A percentile compares a stretch with the other conserved stretches of the same genome.
These are phyloP conservation scores for Silene uniflora DNA, from an alignment of 148 eudicot genomes.

Conservation along the genomic window DNA sequence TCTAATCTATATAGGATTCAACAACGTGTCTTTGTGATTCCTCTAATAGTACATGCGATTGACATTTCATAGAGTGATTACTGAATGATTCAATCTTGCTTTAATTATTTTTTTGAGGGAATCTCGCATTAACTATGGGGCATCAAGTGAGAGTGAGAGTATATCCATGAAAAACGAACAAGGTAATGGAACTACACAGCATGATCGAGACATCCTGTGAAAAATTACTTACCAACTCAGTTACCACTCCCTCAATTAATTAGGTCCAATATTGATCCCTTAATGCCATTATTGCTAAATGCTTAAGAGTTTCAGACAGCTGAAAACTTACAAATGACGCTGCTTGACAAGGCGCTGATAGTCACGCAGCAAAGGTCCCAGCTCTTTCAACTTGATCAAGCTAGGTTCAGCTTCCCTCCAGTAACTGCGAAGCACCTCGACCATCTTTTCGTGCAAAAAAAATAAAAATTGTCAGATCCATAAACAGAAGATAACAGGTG, in stretches of 20 bases:
- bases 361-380: slow-evolving; percentile 83
- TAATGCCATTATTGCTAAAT: neutral
- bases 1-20: neutral
- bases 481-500: neutral
- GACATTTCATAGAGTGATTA: neutral
- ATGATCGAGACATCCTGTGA: neutral
- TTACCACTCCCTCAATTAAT: neutral
- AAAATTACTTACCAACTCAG: neutral
- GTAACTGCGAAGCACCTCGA: slow-evolving; percentile 65
- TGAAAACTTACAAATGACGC: slow-evolving; percentile 49
- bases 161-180: no score
- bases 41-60: neutral
- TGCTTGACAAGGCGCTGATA: slow-evolving; percentile 75
- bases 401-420: slow-evolving; percentile 59
- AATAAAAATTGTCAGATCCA: slow-evolving; percentile 1
- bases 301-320: neutral
- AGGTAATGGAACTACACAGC: no score
- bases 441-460: slow-evolving; percentile 31
- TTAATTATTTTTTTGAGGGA: neutral
- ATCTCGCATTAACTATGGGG: no score
- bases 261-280: neutral
- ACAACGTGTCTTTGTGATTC: neutral
- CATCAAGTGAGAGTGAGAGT: no score
- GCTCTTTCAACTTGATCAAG: slow-evolving; percentile 63
- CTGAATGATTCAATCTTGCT: neutral